Evolutionary conservation across 2,329 filamentous ascomycete genomes (phyloP).

Genomic region (Sporothrix variecibatus): DNA sequence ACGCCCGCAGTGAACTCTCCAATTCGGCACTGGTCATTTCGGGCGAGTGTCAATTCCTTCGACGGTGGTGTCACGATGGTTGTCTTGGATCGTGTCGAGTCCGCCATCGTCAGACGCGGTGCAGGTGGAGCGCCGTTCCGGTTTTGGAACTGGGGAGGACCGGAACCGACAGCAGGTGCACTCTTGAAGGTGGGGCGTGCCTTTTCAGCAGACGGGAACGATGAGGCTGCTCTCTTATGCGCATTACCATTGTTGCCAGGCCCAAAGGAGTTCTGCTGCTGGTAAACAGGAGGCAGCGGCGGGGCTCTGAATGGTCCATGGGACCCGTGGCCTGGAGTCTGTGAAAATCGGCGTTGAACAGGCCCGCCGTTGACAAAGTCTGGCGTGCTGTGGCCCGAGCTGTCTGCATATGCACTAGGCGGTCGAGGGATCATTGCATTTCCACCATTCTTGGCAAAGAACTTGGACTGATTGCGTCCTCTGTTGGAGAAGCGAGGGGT

Average conservation of each 20-base stretch:
- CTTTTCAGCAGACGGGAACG: not conserved
- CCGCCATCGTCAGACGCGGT: not conserved
- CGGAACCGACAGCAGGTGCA: not conserved
- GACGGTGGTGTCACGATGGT: not conserved
- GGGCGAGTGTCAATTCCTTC: constrained; percentile 17
- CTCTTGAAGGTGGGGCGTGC: not conserved
- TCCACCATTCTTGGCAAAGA: constrained; percentile 5
- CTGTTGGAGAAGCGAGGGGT: not conserved
- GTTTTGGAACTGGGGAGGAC: not conserved
- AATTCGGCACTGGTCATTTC: not conserved
- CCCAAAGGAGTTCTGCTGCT: not conserved
- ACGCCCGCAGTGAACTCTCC: constrained; percentile 24
- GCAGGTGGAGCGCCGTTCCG: not conserved
- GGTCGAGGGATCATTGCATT: not conserved
- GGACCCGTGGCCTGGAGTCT: not conserved
- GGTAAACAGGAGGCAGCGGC: not conserved
- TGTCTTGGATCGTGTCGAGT: not conserved
- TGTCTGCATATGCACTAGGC: not conserved
- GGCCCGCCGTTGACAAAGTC: not conserved
- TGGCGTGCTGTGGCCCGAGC: constrained; percentile 7
- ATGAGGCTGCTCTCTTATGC: not conserved
- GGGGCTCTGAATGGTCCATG: constrained; percentile 4
- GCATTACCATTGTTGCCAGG: not conserved
- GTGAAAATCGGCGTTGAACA: not conserved
- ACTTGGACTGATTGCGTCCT: constrained; percentile 18